Percentiles rank a stretch among this genome's conserved stretches.
These are phyloP conservation scores for Pichia kudriavzevii DNA, from an alignment of 1,139 yeast genomes.

Conservation along the genomic window DNA sequence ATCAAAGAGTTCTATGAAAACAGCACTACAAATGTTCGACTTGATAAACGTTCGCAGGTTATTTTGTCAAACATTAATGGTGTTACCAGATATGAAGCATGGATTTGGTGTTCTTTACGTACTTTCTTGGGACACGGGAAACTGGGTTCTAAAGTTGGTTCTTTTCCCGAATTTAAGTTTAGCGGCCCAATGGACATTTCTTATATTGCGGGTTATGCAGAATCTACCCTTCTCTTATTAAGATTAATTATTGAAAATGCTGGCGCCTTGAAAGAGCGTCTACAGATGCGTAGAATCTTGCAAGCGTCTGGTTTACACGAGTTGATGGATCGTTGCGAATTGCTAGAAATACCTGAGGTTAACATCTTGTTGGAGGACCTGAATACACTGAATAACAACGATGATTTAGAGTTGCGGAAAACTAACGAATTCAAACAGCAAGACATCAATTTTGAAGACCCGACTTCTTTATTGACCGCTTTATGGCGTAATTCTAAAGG, in stretches of 20 bases:
- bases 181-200: slow-evolving; percentile 59
- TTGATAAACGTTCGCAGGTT: slow-evolving; percentile 24
- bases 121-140: slow-evolving; percentile 84
- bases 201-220: slow-evolving; percentile 70
- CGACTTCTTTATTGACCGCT: slow-evolving; percentile 59
- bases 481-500: slow-evolving; percentile 68
- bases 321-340: slow-evolving; percentile 53
- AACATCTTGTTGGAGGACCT: slow-evolving; percentile 61
- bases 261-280: slow-evolving; percentile 56
- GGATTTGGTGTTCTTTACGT: slow-evolving; percentile 68
- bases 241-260: slow-evolving; percentile 66
- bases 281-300: slow-evolving; percentile 70
- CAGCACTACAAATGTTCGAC: slow-evolving; percentile 12
- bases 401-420: slow-evolving; percentile 57
- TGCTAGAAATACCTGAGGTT: slow-evolving; percentile 55
- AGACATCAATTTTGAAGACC: slow-evolving; percentile 62
- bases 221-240: slow-evolving; percentile 69
- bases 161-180: slow-evolving; percentile 74
- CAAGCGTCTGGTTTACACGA: slow-evolving; percentile 68
- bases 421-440: slow-evolving; percentile 51
- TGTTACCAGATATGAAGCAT: slow-evolving; percentile 67
- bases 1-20: slow-evolving; percentile 21
- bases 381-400: slow-evolving; percentile 60
- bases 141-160: slow-evolving; percentile 86
- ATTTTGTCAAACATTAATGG: slow-evolving; percentile 21